Conservation (phyloP, 1,284 basidiomycete species). For the Cerrena zonata region DNA sequence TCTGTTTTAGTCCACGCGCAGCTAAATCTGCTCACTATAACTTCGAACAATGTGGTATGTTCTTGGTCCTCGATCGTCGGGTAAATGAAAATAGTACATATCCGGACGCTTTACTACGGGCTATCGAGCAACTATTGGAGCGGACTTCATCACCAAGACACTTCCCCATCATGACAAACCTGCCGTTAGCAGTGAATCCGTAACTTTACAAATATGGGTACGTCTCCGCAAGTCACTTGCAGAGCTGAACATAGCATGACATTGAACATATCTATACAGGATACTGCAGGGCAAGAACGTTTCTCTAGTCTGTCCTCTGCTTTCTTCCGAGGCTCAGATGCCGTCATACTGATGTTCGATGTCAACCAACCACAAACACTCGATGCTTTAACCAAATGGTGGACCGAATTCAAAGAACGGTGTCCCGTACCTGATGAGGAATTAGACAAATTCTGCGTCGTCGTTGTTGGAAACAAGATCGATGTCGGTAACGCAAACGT, state of each 20-base stretch:
- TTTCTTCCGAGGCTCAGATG: conserved; percentile 79
- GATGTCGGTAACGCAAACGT: conserved; percentile 39
- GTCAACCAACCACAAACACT: conserved; percentile 61
- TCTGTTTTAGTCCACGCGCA: conserved; percentile 18
- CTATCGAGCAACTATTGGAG: conserved; percentile 78
- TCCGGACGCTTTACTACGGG: conserved; percentile 67
- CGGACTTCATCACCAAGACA: conserved; percentile 75
- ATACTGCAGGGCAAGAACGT: conserved; percentile 78
- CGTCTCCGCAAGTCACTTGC: conserved; percentile 22
- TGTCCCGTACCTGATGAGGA: conserved; percentile 64
- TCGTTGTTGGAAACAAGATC: conserved; percentile 76
- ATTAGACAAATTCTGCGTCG: conserved; percentile 59
- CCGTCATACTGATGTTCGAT: conserved; percentile 75
- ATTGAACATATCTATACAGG: conserved; percentile 32
- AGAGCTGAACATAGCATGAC: background rate
- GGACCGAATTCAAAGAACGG: conserved; percentile 62
- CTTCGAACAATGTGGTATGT: background rate
- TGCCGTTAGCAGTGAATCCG: conserved; percentile 45
- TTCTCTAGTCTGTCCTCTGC: conserved; percentile 75
- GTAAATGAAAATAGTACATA: conserved; percentile 51
- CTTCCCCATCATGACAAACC: conserved; percentile 52
- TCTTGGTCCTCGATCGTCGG: no score
- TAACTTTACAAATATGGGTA: conserved; percentile 78
- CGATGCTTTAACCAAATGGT: conserved; percentile 62
- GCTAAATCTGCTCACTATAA: background rate